phyloP scores from a whole-genome alignment of 345 rosid species.

The Toxicodendron radicans region DNA sequence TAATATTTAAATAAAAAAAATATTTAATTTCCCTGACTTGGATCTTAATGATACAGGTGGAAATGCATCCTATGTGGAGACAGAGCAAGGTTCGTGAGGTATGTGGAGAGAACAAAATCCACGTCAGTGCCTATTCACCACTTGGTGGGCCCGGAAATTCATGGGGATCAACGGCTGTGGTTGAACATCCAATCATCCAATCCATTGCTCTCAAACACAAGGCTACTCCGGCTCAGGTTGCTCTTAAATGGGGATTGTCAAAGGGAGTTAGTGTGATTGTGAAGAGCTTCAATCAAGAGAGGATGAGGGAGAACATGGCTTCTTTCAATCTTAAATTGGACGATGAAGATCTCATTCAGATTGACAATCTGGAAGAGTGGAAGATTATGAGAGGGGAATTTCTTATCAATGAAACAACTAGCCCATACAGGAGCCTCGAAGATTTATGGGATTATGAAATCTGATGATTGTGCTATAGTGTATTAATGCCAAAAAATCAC shows the following conservation, averaged over 20 bases:
- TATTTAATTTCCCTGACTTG: too few relatives aligned
- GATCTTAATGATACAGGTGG: slow-evolving; percentile 55
- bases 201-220: slow-evolving; percentile 67
- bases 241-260: slow-evolving; percentile 80
- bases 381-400: slow-evolving; percentile 86
- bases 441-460: slow-evolving; percentile 85
- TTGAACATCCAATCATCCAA: slow-evolving; percentile 53
- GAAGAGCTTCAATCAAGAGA: slow-evolving; percentile 68
- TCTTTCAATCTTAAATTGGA: slow-evolving; percentile 54
- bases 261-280: slow-evolving; percentile 78
- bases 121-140: slow-evolving; percentile 85
- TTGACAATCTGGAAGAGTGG: slow-evolving; percentile 60
- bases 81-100: slow-evolving; percentile 65
- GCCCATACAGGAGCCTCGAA: slow-evolving; percentile 68
- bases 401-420: slow-evolving; percentile 62
- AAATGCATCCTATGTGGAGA: slow-evolving; percentile 96
- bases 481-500: neutral
- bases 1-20: neutral
- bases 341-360: slow-evolving; percentile 47
- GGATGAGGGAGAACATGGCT: slow-evolving; percentile 67
- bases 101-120: slow-evolving; percentile 61
- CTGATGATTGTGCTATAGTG: slow-evolving; percentile 23
- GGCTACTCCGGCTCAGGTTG: slow-evolving; percentile 88
- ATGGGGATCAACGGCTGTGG: slow-evolving; percentile 82
- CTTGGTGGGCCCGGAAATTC: slow-evolving; percentile 77